These are phyloP conservation scores for Iodosphaeria phyllophila DNA, from an alignment of 2,329 filamentous ascomycete genomes.

Conservation along the genomic window DNA sequence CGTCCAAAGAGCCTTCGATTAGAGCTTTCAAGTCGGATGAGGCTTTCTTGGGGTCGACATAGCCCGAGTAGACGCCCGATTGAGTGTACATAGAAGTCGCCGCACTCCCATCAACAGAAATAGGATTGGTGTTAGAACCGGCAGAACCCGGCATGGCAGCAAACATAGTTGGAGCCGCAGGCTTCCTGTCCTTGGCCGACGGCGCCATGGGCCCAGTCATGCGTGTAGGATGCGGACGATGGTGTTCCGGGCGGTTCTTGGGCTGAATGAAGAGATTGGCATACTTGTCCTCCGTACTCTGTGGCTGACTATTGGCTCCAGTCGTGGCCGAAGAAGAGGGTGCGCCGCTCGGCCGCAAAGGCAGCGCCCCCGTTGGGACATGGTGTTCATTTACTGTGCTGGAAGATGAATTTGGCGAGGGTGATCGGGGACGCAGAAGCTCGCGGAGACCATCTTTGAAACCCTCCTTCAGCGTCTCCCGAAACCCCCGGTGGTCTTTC, in stretches of 20 bases:
- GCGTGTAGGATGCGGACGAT: slow-evolving; percentile 29
- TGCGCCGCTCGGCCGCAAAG: slow-evolving; percentile 14
- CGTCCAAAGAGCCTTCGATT: slow-evolving; percentile 66
- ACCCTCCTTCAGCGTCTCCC: slow-evolving; percentile 4
- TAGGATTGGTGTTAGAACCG: slow-evolving; percentile 12
- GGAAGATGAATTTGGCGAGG: slow-evolving; percentile 2
- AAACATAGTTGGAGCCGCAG: slow-evolving; percentile 27
- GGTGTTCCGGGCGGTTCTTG: slow-evolving; percentile 36
- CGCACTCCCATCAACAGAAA: slow-evolving; percentile 8
- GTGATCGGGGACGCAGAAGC: slow-evolving; percentile 4
- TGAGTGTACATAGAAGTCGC: slow-evolving; percentile 15
- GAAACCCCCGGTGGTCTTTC: slow-evolving; percentile 3
- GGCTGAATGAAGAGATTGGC: slow-evolving; percentile 33
- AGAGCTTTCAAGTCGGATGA: slow-evolving; percentile 62
- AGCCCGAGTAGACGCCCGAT: slow-evolving; percentile 31
- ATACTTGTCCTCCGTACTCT: slow-evolving; percentile 30
- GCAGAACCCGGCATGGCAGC: slow-evolving; percentile 18
- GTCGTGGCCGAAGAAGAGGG: slow-evolving; percentile 3
- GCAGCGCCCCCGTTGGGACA: slow-evolving; percentile 23
- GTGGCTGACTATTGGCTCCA: slow-evolving; percentile 7
- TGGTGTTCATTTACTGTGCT: slow-evolving; percentile 28
- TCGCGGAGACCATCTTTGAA: slow-evolving; percentile 4
- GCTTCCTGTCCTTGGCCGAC: slow-evolving; percentile 26
- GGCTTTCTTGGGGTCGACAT: slow-evolving; percentile 54
- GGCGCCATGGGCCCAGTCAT: slow-evolving; percentile 27